These are phyloP conservation scores for Mariannaea elegans DNA, from an alignment of 2,329 filamentous ascomycete genomes.

Conservation along the genomic window DNA sequence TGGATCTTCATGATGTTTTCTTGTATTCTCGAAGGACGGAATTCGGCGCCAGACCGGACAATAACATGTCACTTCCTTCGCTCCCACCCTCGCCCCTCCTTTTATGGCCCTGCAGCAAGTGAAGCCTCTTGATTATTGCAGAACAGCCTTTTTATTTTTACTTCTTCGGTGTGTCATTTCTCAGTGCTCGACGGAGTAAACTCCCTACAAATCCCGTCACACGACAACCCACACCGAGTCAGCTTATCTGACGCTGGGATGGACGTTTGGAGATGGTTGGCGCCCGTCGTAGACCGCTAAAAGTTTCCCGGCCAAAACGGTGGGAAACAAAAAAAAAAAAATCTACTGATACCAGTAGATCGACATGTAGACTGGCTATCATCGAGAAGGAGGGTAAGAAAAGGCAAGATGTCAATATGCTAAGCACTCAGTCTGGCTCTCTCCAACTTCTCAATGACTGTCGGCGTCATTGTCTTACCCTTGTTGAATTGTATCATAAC, in stretches of 20 bases:
- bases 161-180: conserved; percentile 5
- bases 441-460: not conserved
- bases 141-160: not conserved
- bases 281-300: conserved; percentile 16
- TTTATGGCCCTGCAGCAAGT: not conserved
- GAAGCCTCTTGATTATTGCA: conserved; percentile 1
- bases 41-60: conserved; percentile 28
- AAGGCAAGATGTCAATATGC: no score
- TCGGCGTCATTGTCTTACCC: not conserved
- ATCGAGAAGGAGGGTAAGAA: not conserved
- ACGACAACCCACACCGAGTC: conserved; percentile 32
- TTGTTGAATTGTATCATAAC: not conserved
- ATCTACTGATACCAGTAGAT: no score
- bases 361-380: no score
- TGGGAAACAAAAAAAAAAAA: not conserved
- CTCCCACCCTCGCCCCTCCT: not conserved
- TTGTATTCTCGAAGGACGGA: conserved; percentile 11
- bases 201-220: conserved; percentile 26
- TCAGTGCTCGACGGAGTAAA: not conserved
- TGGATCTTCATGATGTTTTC: conserved; percentile 6
- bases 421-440: no score
- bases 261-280: not conserved
- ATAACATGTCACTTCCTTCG: conserved; percentile 21
- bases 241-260: conserved; percentile 34
- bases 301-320: not conserved